Percentiles rank a stretch among this genome's conserved stretches.
Evolutionary conservation across 768 basidiomycete species (phyloP).

Genomic region (Suillus occidentalis): DNA sequence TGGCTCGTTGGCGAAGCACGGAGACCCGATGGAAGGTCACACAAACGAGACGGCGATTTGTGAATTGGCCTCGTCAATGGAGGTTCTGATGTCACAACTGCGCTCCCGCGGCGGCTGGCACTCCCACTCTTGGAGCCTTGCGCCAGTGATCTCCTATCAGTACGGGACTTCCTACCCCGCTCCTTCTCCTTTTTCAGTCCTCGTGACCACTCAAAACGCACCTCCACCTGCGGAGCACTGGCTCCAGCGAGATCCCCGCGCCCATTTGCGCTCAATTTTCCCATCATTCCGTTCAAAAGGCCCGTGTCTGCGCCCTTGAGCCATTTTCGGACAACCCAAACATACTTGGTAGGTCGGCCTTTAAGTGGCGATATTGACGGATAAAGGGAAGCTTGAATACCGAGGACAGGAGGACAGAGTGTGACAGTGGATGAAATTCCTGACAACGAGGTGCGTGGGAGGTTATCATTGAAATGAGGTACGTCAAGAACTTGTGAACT

Average conservation of each 20-base stretch:
- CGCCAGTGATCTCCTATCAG: constrained; percentile 15
- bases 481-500: constrained; percentile 10
- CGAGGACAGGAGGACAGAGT: constrained; percentile 54
- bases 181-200: constrained; percentile 24
- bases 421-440: constrained; percentile 12
- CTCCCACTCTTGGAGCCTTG: constrained; percentile 13
- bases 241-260: constrained; percentile 23
- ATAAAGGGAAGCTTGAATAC: constrained; percentile 65
- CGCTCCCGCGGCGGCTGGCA: constrained; percentile 19
- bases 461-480: constrained; percentile 14
- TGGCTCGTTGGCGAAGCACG: constrained; percentile 18
- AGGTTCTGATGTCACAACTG: constrained; percentile 11
- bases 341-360: constrained; percentile 52
- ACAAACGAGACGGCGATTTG: constrained; percentile 12
- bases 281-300: constrained; percentile 46
- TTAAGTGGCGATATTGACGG: constrained; percentile 42
- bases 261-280: constrained; percentile 33
- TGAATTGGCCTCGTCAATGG: constrained; percentile 11
- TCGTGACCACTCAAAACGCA: constrained; percentile 79
- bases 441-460: constrained; percentile 14
- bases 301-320: constrained; percentile 55
- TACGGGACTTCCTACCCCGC: constrained; percentile 20
- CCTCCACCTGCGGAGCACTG: constrained; percentile 49
- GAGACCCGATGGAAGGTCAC: constrained; percentile 7
- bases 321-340: constrained; percentile 80